phyloP scores from a whole-genome alignment of 306 rosid species.

The Castanea crenata region DNA sequence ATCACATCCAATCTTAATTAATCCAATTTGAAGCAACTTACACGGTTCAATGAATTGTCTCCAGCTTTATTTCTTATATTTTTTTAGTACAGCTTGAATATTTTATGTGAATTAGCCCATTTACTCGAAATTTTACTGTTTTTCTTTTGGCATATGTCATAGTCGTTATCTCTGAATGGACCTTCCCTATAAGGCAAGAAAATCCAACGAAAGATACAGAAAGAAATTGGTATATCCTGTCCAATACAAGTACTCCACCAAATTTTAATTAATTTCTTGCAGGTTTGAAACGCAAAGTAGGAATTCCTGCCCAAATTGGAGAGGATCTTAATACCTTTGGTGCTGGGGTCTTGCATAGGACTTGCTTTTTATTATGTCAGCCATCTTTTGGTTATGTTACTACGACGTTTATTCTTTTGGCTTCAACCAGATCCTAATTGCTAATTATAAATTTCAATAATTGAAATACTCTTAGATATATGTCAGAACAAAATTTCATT shows the following conservation, averaged over 20 bases:
- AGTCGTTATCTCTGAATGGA: neutral
- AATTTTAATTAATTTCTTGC: too few species aligned
- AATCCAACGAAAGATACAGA: too few species aligned
- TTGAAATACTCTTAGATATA: neutral
- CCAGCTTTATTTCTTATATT: too few species aligned
- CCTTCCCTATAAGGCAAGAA: neutral
- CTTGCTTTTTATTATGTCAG: too few species aligned
- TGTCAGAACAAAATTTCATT: neutral
- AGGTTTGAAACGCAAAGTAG: too few species aligned
- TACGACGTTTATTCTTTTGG: too few species aligned
- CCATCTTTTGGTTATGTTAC: too few species aligned
- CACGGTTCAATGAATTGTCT: neutral
- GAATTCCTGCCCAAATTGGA: neutral
- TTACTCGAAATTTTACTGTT: neutral
- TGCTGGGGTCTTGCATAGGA: too few species aligned
- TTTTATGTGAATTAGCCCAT: neutral
- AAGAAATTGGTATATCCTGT: too few species aligned
- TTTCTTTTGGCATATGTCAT: neutral
- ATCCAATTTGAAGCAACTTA: neutral
- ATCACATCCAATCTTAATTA: too few species aligned
- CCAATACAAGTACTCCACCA: too few species aligned
- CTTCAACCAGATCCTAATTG: too few species aligned
- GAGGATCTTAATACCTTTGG: neutral
- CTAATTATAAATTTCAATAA: neutral
- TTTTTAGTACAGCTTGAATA: neutral